Conservation (phyloP, 352 stramenopile species). For the Phytophthora agathidicida region DNA sequence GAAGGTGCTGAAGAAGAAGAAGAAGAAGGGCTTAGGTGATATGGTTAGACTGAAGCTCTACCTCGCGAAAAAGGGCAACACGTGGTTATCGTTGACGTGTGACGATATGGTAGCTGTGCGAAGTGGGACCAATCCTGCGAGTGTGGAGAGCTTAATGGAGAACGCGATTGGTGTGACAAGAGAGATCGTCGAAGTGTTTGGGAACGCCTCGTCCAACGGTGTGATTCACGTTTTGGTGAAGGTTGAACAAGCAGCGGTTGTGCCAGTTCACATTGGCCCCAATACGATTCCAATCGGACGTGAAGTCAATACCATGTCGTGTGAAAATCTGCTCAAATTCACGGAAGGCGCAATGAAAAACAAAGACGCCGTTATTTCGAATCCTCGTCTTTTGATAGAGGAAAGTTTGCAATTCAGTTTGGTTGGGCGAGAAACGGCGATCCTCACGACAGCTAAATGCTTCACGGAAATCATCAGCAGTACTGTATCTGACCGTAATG, state of each 20-base stretch:
- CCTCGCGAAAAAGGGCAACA: conserved; percentile 1
- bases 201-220: too few relatives aligned
- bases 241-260: not conserved
- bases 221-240: not conserved
- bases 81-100: not conserved
- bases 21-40: not conserved
- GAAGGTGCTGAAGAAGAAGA: not conserved
- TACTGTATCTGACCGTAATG: conserved; percentile 23
- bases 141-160: too few relatives aligned
- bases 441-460: conserved; percentile 2
- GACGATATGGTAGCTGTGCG: not conserved
- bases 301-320: conserved; percentile 28
- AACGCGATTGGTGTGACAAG: too few relatives aligned
- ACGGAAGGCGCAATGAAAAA: conserved; percentile 25
- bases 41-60: conserved; percentile 2
- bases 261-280: too few relatives aligned
- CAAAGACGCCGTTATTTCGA: conserved; percentile 3
- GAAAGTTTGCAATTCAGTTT: conserved; percentile 21
- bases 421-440: conserved; percentile 15
- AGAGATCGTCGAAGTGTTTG: too few relatives aligned
- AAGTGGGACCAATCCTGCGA: too few relatives aligned
- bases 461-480: conserved; percentile 12
- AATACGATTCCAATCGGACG: not conserved
- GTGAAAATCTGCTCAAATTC: conserved; percentile 24
- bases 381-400: conserved; percentile 2